Percentiles rank a stretch among this genome's conserved stretches.
Conservation (phyloP, 164 flowering plant genomes). For the Vitis rupestris region DNA sequence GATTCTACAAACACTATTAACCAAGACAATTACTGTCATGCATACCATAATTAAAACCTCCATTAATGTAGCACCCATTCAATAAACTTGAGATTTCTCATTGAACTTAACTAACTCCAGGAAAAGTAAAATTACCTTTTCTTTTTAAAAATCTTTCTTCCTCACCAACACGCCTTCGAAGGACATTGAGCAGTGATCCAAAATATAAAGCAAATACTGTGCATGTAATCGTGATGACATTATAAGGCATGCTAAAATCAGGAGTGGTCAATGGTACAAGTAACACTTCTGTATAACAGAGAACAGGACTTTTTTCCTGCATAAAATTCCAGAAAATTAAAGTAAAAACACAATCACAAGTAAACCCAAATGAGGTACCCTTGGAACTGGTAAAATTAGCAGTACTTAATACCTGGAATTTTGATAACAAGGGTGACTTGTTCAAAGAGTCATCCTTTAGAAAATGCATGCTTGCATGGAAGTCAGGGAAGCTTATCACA, state of each 20-base stretch:
- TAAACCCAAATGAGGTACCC: not conserved
- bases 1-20: too few species aligned
- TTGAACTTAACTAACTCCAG: too few species aligned
- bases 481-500: slow-evolving; percentile 69
- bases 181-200: slow-evolving; percentile 90
- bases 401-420: slow-evolving; percentile 55
- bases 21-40: too few species aligned
- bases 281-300: slow-evolving; percentile 88
- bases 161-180: slow-evolving; percentile 80
- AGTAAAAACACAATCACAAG: not conserved
- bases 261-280: slow-evolving; percentile 97
- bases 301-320: slow-evolving; percentile 63
- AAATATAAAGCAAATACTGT: slow-evolving; percentile 92
- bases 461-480: slow-evolving; percentile 44
- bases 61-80: too few species aligned
- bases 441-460: slow-evolving; percentile 29
- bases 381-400: not conserved
- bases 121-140: slow-evolving; percentile 42
- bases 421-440: slow-evolving; percentile 53
- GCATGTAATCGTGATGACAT: slow-evolving; percentile 95
- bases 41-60: too few species aligned
- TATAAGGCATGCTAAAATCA: slow-evolving; percentile 99
- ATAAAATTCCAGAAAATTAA: slow-evolving; percentile 17
- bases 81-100: too few species aligned
- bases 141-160: slow-evolving; percentile 72